These are phyloP conservation scores for Calamus simplicifolius DNA, from an alignment of 176 grass and related monocot species.

Conservation along the genomic window DNA sequence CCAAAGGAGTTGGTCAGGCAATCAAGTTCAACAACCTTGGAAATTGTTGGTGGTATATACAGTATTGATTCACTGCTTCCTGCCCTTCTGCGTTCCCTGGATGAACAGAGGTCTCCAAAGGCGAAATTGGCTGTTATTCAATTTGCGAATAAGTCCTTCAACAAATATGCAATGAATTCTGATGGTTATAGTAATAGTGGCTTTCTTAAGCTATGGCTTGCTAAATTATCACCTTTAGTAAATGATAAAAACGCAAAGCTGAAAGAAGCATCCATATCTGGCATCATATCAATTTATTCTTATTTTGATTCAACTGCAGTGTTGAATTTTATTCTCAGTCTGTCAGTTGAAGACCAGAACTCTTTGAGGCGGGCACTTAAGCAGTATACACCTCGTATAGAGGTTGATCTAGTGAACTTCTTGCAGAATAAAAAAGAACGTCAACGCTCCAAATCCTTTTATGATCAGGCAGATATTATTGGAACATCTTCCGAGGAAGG, in stretches of 20 bases:
- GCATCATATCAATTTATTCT: slow-evolving; percentile 89
- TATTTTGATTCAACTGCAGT: slow-evolving; percentile 93
- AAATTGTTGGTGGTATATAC: slow-evolving; percentile 77
- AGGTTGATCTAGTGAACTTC: slow-evolving; percentile 98
- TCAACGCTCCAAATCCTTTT: slow-evolving; percentile 61
- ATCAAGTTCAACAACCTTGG: slow-evolving; percentile 69
- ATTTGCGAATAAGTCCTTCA: slow-evolving; percentile 85
- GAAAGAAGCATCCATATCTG: slow-evolving; percentile 94
- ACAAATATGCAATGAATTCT: slow-evolving; percentile 68
- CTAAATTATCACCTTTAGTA: slow-evolving; percentile 87
- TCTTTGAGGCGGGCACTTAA: slow-evolving; percentile 86
- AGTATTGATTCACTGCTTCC: slow-evolving; percentile 91
- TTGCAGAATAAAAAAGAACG: slow-evolving; percentile 98
- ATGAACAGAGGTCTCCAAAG: slow-evolving; percentile 93
- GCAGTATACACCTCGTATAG: slow-evolving; percentile 92
- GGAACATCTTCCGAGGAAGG: slow-evolving; percentile 91
- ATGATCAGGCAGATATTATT: slow-evolving; percentile 76
- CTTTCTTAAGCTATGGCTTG: slow-evolving; percentile 96
- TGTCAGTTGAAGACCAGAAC: slow-evolving; percentile 95
- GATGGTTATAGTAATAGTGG: slow-evolving; percentile 90
- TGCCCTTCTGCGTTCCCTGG: slow-evolving; percentile 73
- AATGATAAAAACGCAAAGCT: slow-evolving; percentile 94
- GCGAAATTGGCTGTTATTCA: slow-evolving; percentile 95
- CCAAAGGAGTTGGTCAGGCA: slow-evolving; percentile 92
- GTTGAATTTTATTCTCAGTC: slow-evolving; percentile 94